Base-by-base conservation (phyloP, 805 yeast genomes). In the Spathaspora gorwiae region DNA sequence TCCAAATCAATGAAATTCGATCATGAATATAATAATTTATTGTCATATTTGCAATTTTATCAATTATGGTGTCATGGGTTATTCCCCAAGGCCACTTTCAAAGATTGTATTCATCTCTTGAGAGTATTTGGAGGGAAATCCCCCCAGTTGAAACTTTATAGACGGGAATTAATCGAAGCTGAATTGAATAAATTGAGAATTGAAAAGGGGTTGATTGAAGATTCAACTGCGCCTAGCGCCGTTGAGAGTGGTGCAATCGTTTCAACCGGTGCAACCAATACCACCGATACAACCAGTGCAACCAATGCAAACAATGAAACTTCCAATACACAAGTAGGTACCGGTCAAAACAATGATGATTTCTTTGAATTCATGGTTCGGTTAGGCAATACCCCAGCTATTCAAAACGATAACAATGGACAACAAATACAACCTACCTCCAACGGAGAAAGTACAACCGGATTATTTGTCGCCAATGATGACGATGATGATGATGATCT, bases 61-160 rank as follows among this genome's bases (percentile, higher is more conserved):
- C 75, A 71, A 49, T 56, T 71, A 26, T 71, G 76, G 76, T 71
- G 75, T 52, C 75, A 71, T 45, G 68, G 73, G 1, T 67, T 89
- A 34, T 88, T 76, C 57, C 95, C 97, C 5, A 86, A 84, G 65
- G 88, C 94, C 12, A 82, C 79, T 50, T 87, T 90, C 52, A 69
- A 70, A 39, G 95, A 87, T 60, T 82, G 90, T 55, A 64, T 84
- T 1, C 68, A 72, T 24, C 62, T 84, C 52, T 62, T 82, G 40
- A 69, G 75, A 35, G 64, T 71, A 12, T 71, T 80, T 36, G 83
- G 86, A 11, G 63, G 59, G 26, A 60, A 62, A 61, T 49, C 75
- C 19, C 61, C 67, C 13, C 64, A 61, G 11, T 61, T 80, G 29
- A 61, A 54, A 42, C 33, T 59, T 5, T 65, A 65, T 44, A 55